These are phyloP conservation scores for Malus fusca DNA, from an alignment of 306 rosid genomes.

Conservation along the genomic window DNA sequence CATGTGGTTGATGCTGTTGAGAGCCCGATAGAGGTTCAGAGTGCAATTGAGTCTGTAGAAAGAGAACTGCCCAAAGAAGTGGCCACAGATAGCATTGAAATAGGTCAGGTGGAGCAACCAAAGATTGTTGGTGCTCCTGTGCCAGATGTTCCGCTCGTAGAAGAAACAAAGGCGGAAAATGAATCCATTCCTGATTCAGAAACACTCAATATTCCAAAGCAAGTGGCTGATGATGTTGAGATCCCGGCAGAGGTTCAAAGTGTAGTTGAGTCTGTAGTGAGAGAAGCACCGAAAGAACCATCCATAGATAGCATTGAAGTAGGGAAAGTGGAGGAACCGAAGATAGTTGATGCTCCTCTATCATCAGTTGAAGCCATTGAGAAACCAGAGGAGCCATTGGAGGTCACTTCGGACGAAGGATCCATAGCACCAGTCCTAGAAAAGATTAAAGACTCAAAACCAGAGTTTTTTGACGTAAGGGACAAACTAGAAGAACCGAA, in stretches of 20 bases:
- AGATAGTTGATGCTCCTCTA: slow-evolving; percentile 18
- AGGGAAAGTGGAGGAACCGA: slow-evolving; percentile 25
- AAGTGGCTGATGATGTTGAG: slow-evolving; percentile 6
- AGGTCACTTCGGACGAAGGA: slow-evolving; percentile 18
- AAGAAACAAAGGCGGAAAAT: slow-evolving; percentile 19
- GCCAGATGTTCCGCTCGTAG: slow-evolving; percentile 13
- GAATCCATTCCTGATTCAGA: slow-evolving; percentile 25
- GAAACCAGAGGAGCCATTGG: slow-evolving; percentile 9
- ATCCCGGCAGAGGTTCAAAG: slow-evolving; percentile 3
- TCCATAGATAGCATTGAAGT: slow-evolving; percentile 6
- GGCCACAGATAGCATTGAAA: slow-evolving; percentile 5
- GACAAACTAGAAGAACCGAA: slow-evolving; percentile 23
- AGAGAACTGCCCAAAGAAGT: slow-evolving; percentile 16
- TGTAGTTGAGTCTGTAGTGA: not conserved
- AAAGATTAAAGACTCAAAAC: slow-evolving; percentile 9
- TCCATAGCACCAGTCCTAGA: slow-evolving; percentile 5
- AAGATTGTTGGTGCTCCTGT: slow-evolving; percentile 1
- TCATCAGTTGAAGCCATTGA: slow-evolving; percentile 18
- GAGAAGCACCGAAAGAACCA: slow-evolving; percentile 19
- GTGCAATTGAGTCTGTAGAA: not conserved
- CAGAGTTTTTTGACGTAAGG: slow-evolving; percentile 11
- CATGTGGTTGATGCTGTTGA: slow-evolving; percentile 10
- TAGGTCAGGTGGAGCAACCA: slow-evolving; percentile 25
- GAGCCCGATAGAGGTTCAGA: slow-evolving; percentile 1
- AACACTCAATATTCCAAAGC: slow-evolving; percentile 8